These are phyloP conservation scores for Hemileia vastatrix DNA, from an alignment of 1,284 basidiomycete genomes.

Conservation along the genomic window DNA sequence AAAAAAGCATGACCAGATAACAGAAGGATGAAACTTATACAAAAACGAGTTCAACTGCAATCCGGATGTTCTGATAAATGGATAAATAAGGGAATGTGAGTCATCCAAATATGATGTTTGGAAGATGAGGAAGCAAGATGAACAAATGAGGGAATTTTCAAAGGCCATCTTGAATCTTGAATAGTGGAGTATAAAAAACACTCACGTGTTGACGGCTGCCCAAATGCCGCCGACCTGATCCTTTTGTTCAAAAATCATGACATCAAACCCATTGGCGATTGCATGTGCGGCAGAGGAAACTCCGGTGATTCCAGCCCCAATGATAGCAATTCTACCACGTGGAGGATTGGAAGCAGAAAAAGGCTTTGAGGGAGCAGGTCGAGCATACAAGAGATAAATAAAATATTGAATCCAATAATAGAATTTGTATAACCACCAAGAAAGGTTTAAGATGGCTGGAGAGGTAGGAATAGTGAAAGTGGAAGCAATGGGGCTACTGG, in stretches of 20 bases:
- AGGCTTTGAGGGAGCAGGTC: no score
- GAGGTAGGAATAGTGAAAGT: no score
- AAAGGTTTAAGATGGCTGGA: no score
- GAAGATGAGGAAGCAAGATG: neutral
- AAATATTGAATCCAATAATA: no score
- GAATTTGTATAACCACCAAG: no score
- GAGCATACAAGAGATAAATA: no score
- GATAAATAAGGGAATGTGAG: neutral
- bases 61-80: slow-evolving; percentile 10
- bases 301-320: slow-evolving; percentile 23
- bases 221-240: slow-evolving; percentile 10
- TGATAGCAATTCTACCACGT: slow-evolving; percentile 16
- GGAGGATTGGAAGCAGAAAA: neutral
- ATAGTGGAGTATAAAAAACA: neutral
- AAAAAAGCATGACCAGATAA: slow-evolving; percentile 17
- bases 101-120: neutral
- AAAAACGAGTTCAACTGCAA: slow-evolving; percentile 18
- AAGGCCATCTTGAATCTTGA: neutral
- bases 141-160: neutral
- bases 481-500: no score
- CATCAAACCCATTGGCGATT: slow-evolving; percentile 17
- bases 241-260: slow-evolving; percentile 17
- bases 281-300: slow-evolving; percentile 18
- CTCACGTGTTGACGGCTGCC: slow-evolving; percentile 20
- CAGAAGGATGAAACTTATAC: slow-evolving; percentile 23